phyloP scores from a whole-genome alignment of 306 rosid species.

The Acmispon strigosus region DNA sequence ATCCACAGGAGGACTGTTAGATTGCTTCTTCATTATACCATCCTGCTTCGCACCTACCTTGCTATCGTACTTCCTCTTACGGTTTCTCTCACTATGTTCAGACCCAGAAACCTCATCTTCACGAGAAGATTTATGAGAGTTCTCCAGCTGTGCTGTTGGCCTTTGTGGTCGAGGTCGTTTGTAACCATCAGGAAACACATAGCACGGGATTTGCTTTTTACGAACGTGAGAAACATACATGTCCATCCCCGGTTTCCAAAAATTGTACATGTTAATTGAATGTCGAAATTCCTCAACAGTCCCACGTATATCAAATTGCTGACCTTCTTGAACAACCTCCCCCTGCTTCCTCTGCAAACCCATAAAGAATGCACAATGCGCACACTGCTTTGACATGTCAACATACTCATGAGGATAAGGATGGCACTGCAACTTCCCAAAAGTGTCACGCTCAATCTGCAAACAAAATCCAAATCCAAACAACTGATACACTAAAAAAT shows the following conservation, averaged over 20 bases:
- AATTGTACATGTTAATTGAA: slow-evolving; percentile 39
- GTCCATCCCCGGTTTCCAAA: slow-evolving; percentile 56
- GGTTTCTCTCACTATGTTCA: slow-evolving; percentile 22
- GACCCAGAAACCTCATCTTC: slow-evolving; percentile 12
- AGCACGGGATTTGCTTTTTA: slow-evolving; percentile 41
- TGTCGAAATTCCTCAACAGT: slow-evolving; percentile 44
- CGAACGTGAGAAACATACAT: slow-evolving; percentile 48
- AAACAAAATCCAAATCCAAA: not conserved
- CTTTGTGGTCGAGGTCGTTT: slow-evolving; percentile 31
- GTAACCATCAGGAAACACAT: slow-evolving; percentile 38
- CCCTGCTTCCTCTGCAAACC: slow-evolving; percentile 55
- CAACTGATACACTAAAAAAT: not conserved
- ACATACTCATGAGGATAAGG: slow-evolving; percentile 37
- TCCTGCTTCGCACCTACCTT: slow-evolving; percentile 17
- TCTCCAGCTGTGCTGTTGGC: slow-evolving; percentile 14
- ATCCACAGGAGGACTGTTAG: slow-evolving; percentile 26
- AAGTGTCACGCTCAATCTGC: slow-evolving; percentile 48
- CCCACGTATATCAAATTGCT: slow-evolving; percentile 53
- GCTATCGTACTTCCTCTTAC: slow-evolving; percentile 38
- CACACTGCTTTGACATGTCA: slow-evolving; percentile 39
- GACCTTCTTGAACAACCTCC: slow-evolving; percentile 47
- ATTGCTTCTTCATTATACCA: slow-evolving; percentile 22
- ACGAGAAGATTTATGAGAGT: slow-evolving; percentile 1
- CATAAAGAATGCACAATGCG: slow-evolving; percentile 47
- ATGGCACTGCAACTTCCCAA: slow-evolving; percentile 57